These are phyloP conservation scores for Noccaea bulbosa DNA, from an alignment of 345 rosid genomes.

Conservation along the genomic window DNA sequence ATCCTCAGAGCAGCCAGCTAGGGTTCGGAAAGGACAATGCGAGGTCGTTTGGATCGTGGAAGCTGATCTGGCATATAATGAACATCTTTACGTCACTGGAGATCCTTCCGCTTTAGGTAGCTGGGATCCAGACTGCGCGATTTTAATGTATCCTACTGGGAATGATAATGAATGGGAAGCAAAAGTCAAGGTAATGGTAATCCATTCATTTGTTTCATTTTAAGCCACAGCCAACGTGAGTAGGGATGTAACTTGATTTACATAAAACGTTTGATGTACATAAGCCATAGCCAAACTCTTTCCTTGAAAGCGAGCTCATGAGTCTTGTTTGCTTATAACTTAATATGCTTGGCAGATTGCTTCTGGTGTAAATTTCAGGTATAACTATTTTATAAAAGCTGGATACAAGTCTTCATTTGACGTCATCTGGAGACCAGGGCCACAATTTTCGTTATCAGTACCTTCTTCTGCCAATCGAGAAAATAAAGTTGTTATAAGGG, in stretches of 20 bases:
- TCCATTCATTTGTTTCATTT: conserved; percentile 20
- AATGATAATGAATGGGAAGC: conserved; percentile 71
- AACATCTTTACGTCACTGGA: conserved; percentile 72
- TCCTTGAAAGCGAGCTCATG: conserved; percentile 21
- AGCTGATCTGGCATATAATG: conserved; percentile 72
- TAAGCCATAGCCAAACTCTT: neutral
- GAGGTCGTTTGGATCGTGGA: conserved; percentile 79
- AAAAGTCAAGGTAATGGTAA: conserved; percentile 87
- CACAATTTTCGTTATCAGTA: conserved; percentile 71
- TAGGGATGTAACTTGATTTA: conserved; percentile 20
- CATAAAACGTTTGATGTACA: neutral
- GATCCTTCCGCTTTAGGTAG: conserved; percentile 75
- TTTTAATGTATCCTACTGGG: conserved; percentile 64
- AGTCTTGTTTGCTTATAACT: conserved; percentile 29
- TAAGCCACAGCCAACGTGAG: conserved; percentile 8
- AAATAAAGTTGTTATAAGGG: conserved; percentile 62
- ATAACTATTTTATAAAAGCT: conserved; percentile 71
- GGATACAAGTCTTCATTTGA: conserved; percentile 54
- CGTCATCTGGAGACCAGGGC: conserved; percentile 83
- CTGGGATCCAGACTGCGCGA: conserved; percentile 83
- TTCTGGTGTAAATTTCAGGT: conserved; percentile 76
- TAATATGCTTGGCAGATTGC: conserved; percentile 61
- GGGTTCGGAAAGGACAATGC: conserved; percentile 51
- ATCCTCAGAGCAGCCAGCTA: conserved; percentile 58
- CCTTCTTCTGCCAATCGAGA: conserved; percentile 55